Evolutionary conservation across 805 yeast genomes (phyloP), one percentile per base, ranked within the genome.

Genomic region (Metschnikowia santaceciliae): DNA sequence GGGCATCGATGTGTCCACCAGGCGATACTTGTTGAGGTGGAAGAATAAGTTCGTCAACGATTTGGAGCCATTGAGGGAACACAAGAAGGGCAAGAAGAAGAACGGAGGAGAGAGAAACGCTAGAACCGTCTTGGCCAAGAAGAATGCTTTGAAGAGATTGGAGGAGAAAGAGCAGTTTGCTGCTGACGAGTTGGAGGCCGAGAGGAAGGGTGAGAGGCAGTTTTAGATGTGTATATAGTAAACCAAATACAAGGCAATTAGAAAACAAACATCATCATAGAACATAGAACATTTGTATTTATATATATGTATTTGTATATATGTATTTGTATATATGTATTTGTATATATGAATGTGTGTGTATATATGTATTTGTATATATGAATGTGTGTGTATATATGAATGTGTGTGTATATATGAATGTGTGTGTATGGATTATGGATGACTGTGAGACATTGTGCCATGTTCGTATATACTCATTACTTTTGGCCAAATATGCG

Each of bases 91-190:
- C n/a, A 84, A 78, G 74, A 89, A 89, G 76, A 77, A 79, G 60
- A 75, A 74, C 60, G 97, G 97, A 23, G 96, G 97, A 62, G 97
- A 90, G 70, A 81, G 96, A 66, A 86, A 82, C 61, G 79, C 85
- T 54, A 81, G 78, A 61, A 63, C 70, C 14, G 75, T 74, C 19
- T 57, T 64, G 54, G 78, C 78, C 30, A 86, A 84, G 62, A 78
- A 77, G 57, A 70, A 75, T 15, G 92, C 96, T 8, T 79, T 79
- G 55, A 66, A 80, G 69, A 69, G 78, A 48, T 77, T 83, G 49
- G 81, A 80, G 58, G 80, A 82, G 56, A 72, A 77, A 60, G 81
- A 74, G 58, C 57, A 54, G 42, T 68, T 65, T 59, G 66, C 67
- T 50, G 61, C 65, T 45, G 64, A 66, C 50, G 74, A 71, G 55